Evolutionary conservation across 2,329 filamentous ascomycete genomes (phyloP), one percentile per base, ranked within the genome.

Genomic region (Microdochium trichocladiopsis): DNA sequence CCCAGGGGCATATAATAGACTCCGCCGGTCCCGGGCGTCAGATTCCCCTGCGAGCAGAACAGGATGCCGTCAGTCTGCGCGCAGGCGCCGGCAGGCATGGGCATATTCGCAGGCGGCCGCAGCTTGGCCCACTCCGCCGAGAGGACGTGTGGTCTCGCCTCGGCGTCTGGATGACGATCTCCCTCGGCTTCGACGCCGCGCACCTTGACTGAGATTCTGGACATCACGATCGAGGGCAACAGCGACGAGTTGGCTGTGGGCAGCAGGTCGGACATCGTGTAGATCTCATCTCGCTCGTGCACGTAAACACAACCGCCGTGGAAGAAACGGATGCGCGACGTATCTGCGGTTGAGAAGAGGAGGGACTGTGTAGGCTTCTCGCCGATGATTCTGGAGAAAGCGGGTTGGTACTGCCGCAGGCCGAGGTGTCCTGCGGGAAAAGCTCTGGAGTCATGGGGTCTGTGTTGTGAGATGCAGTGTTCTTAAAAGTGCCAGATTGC

Each of bases 321-420:
- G 57, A 77, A 79, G 58, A 78, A 73, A 8, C 73, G 70, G 37
- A 71, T 75, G 16, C 66, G 65, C 23, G 71, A 71, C 5, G 65
- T 60, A 24, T 69, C 65, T 4, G 62, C 57, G 0, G 73, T 69
- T 4, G 71, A 71, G 24, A 77, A 65, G 9, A 77, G 62, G 14
- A 74, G 67, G 3, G 72, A 70, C 50, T 70, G 69, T 1, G 55
- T 63, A 6, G 69, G 67, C 2, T 55, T 54, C 3, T 58, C 33
- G 9, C 71, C 70, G 36, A 69, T 60, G 4, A 76, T 50, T 0
- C 53, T 52, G n/a, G 43, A 51, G 50, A 76, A 69, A n/a, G 58
- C 58, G 2, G 61, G 49, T 41, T 73, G 63, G 52, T 76, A 72
- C 50, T 67, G 63, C 33, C 33, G 5, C 33, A 37, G 14, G 33